Percentiles rank a stretch among this genome's conserved stretches.
Evolutionary conservation across 768 basidiomycete species (phyloP).

Genomic region (Leccinum fibrillosum): DNA sequence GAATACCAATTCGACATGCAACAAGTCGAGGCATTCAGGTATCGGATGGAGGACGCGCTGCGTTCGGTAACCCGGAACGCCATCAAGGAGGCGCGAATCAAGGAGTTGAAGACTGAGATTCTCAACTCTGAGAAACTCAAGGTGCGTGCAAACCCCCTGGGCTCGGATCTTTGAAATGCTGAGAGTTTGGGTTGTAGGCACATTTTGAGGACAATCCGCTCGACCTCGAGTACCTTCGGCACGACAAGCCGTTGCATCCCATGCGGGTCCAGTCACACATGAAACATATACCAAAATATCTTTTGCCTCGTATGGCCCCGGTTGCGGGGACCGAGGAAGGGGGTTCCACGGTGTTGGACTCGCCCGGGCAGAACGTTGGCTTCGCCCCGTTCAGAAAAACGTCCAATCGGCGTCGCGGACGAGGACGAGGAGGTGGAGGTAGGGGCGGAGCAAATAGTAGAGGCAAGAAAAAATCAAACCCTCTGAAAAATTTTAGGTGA

Average conservation of each 20-base stretch:
- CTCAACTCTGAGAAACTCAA: conserved; percentile 96
- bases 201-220: conserved; percentile 97
- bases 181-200: conserved; percentile 49
- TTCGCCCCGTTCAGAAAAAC: conserved; percentile 76
- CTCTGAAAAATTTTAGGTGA: conserved; percentile 70
- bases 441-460: conserved; percentile 31
- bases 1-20: conserved; percentile 95
- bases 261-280: conserved; percentile 89
- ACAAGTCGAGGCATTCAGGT: conserved; percentile 95
- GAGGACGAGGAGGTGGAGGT: conserved; percentile 53
- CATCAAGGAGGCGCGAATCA: conserved; percentile 87
- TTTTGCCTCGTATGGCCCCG: conserved; percentile 69
- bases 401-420: conserved; percentile 44
- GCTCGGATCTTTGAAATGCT: background rate
- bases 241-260: conserved; percentile 93
- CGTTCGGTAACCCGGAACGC: conserved; percentile 82
- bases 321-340: conserved; percentile 41
- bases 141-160: conserved; percentile 41
- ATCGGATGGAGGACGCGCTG: conserved; percentile 96
- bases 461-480: conserved; percentile 74
- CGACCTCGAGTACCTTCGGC: conserved; percentile 87
- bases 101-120: conserved; percentile 91
- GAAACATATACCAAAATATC: conserved; percentile 93
- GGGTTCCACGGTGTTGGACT: conserved; percentile 10
- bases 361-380: conserved; percentile 33